A percentile compares a stretch with the other conserved stretches of the same genome.
Evolutionary conservation across 805 yeast genomes (phyloP).

Genomic region (Maudiozyma turicensis): DNA sequence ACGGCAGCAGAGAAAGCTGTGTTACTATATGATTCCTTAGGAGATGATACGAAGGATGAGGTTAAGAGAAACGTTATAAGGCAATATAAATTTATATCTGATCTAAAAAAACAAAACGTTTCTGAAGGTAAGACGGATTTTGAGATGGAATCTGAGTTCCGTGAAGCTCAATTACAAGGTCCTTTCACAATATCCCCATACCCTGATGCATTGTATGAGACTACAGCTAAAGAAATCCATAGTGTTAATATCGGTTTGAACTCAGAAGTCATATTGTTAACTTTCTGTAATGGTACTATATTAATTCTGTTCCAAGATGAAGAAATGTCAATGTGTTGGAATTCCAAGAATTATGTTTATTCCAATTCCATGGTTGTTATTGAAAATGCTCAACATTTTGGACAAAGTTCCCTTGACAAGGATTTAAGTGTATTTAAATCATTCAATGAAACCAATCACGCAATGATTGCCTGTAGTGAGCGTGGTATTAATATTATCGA

Average conservation of each 20-base stretch:
- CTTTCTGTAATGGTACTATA: slow-evolving; percentile 25
- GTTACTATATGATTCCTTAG: slow-evolving; percentile 16
- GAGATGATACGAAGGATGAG: slow-evolving; percentile 8
- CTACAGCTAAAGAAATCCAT: slow-evolving; percentile 32
- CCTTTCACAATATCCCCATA: slow-evolving; percentile 47
- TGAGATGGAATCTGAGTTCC: slow-evolving; percentile 15
- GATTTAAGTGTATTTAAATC: neutral
- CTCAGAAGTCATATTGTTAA: slow-evolving; percentile 19
- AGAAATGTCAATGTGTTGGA: slow-evolving; percentile 32
- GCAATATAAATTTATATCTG: slow-evolving; percentile 31
- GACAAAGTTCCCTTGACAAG: neutral
- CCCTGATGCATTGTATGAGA: slow-evolving; percentile 43
- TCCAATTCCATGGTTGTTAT: slow-evolving; percentile 19
- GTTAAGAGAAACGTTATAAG: slow-evolving; percentile 21
- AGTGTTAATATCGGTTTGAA: slow-evolving; percentile 18
- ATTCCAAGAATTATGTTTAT: slow-evolving; percentile 13
- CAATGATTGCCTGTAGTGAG: neutral
- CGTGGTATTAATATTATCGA: slow-evolving; percentile 1
- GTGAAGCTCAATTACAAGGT: slow-evolving; percentile 34
- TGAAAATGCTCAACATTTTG: slow-evolving; percentile 8
- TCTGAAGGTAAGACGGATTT: slow-evolving; percentile 2
- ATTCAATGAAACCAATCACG: neutral
- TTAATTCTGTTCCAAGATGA: slow-evolving; percentile 26
- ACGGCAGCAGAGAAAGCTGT: slow-evolving; percentile 20
- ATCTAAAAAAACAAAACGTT: slow-evolving; percentile 22